Conservation (phyloP, 106 monocot species). For the Chionographis japonica region DNA sequence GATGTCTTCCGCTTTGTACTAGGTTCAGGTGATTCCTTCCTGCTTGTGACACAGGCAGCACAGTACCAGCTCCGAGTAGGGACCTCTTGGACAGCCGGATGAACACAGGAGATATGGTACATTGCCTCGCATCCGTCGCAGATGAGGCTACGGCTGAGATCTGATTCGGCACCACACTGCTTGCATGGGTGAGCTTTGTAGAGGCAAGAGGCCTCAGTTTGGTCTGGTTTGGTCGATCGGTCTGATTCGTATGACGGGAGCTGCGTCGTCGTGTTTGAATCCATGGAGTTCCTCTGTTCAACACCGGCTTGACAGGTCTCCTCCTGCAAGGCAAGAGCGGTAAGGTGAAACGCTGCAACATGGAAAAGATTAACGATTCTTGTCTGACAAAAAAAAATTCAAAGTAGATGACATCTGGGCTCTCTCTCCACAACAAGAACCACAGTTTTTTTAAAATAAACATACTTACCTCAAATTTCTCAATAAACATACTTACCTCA, state of each 20-base stretch:
- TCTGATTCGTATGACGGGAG: slow-evolving; percentile 46
- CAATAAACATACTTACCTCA: slow-evolving; percentile 20
- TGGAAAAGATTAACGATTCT: too few species aligned
- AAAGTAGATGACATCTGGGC: too few species aligned
- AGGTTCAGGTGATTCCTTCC: too few species aligned
- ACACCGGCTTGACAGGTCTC: slow-evolving; percentile 11
- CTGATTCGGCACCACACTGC: slow-evolving; percentile 40
- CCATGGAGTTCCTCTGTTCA: slow-evolving; percentile 35
- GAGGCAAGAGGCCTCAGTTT: slow-evolving; percentile 40
- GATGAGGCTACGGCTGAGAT: slow-evolving; percentile 49
- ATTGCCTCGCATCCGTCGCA: slow-evolving; percentile 77
- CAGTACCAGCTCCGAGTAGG: slow-evolving; percentile 60
- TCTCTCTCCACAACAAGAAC: too few species aligned
- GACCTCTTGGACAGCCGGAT: slow-evolving; percentile 31
- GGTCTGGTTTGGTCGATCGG: slow-evolving; percentile 43
- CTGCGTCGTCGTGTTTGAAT: slow-evolving; percentile 31
- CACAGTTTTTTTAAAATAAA: too few species aligned
- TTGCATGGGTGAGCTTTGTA: slow-evolving; percentile 49
- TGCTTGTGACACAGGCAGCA: slow-evolving; percentile 19
- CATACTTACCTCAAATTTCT: too few species aligned
- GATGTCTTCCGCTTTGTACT: slow-evolving; percentile 8
- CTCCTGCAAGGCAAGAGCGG: slow-evolving; percentile 22
- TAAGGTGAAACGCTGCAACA: too few species aligned
- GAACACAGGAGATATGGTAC: slow-evolving; percentile 65
- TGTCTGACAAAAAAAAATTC: too few species aligned